phyloP scores from a whole-genome alignment of 306 rosid species.

The Sesbania bispinosa region DNA sequence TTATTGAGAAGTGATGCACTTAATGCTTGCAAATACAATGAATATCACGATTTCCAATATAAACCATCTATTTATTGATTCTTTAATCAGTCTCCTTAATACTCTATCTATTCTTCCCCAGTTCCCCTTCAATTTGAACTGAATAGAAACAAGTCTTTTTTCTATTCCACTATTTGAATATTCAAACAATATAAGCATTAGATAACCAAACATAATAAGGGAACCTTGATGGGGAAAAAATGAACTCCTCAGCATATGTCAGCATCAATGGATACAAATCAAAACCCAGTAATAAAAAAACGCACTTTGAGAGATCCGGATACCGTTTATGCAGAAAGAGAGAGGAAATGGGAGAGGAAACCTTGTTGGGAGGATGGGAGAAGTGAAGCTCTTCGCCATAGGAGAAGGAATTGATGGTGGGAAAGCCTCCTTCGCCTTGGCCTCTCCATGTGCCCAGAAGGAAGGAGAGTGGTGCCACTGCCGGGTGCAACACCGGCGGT shows the following conservation, averaged over 20 bases:
- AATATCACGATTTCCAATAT: no score
- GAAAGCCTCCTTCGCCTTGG: constrained; percentile 79
- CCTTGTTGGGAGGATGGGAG: constrained; percentile 74
- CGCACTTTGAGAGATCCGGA: background rate
- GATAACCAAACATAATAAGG: no score
- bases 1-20: no score
- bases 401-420: constrained; percentile 77
- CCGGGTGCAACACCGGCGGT: constrained; percentile 49
- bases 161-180: no score
- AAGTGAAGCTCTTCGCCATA: constrained; percentile 71
- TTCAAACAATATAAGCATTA: no score
- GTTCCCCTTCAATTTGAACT: no score
- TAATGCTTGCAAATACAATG: no score
- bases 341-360: constrained; percentile 18
- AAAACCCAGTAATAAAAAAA: constrained; percentile 7
- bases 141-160: no score
- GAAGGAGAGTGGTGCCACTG: constrained; percentile 56
- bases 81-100: no score
- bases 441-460: constrained; percentile 85
- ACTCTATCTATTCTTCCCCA: no score
- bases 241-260: background rate
- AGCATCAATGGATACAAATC: background rate
- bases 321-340: background rate
- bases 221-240: background rate
- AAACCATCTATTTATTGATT: no score